These are phyloP conservation scores for Hansfordia pulvinata DNA, from an alignment of 2,329 filamentous ascomycete species.

Conservation along the genomic window DNA sequence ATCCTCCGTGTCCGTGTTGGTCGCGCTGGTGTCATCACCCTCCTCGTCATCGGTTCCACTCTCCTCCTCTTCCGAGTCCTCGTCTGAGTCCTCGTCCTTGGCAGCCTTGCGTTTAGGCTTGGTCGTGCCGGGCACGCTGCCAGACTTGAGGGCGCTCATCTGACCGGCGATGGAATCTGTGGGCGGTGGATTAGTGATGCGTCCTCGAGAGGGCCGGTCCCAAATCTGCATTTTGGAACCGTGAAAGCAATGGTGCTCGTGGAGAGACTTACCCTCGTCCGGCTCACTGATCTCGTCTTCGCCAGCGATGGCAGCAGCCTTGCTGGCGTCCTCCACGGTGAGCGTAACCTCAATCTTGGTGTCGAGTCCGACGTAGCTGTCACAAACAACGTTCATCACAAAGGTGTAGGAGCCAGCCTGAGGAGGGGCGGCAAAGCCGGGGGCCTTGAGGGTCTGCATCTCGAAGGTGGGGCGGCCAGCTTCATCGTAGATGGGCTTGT, in stretches of 20 bases:
- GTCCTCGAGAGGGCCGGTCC: too few relatives aligned
- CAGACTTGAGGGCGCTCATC: conserved; percentile 76
- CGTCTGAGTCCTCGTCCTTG: conserved; percentile 33
- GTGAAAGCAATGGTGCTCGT: conserved; percentile 3
- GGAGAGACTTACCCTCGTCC: conserved; percentile 67
- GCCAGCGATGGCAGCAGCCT: conserved; percentile 64
- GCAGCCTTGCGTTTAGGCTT: too few relatives aligned
- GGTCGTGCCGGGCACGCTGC: conserved; percentile 33
- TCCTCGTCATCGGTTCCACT: conserved; percentile 73
- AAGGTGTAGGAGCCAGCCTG: conserved; percentile 90
- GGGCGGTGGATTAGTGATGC: too few relatives aligned
- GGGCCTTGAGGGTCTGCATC: conserved; percentile 91
- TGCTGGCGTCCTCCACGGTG: conserved; percentile 76
- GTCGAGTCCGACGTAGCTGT: conserved; percentile 91
- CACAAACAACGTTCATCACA: conserved; percentile 84
- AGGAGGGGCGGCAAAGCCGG: conserved; percentile 78
- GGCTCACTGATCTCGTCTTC: conserved; percentile 97
- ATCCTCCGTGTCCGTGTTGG: conserved; percentile 55
- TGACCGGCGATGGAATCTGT: conserved; percentile 80
- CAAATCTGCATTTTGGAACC: conserved; percentile 10
- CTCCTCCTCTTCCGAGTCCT: conserved; percentile 63
- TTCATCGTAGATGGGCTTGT: conserved; percentile 72
- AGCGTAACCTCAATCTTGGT: conserved; percentile 83
- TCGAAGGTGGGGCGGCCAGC: conserved; percentile 81
- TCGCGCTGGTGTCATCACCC: conserved; percentile 51